Conservation (phyloP, 1,139 yeast species). For the Hansenula anomala region DNA sequence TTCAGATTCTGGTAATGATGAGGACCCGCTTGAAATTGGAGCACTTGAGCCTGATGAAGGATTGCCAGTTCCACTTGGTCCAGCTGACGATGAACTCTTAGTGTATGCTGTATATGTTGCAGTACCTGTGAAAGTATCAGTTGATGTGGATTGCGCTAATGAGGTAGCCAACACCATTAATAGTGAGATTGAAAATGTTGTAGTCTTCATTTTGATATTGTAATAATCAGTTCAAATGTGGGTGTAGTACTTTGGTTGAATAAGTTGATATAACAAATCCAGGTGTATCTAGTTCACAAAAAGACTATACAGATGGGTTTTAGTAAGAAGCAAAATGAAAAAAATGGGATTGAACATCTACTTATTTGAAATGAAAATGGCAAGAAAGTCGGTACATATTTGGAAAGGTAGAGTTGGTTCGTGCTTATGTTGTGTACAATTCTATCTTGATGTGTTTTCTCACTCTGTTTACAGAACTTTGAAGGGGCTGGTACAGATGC, state of each 20-base stretch:
- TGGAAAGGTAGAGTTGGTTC: too few species aligned
- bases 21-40: too few species aligned
- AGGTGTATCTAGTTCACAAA: too few species aligned
- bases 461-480: neutral
- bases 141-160: slow-evolving; percentile 15
- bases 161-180: slow-evolving; percentile 11
- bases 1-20: too few species aligned
- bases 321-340: too few species aligned
- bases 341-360: neutral
- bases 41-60: neutral
- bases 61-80: neutral
- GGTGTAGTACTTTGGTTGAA: too few species aligned
- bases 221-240: too few species aligned
- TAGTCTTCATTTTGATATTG: slow-evolving; percentile 7
- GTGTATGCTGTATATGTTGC: slow-evolving; percentile 12
- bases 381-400: too few species aligned
- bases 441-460: too few species aligned
- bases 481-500: slow-evolving; percentile 3
- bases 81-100: slow-evolving; percentile 5
- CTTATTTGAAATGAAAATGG: neutral
- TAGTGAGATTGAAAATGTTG: slow-evolving; percentile 12
- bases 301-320: too few species aligned
- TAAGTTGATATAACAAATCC: too few species aligned
- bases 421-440: too few species aligned
- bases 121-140: slow-evolving; percentile 18